Base-by-base conservation (phyloP, 495 filamentous ascomycete species). In the Hypoxylon crocopeplum region DNA sequence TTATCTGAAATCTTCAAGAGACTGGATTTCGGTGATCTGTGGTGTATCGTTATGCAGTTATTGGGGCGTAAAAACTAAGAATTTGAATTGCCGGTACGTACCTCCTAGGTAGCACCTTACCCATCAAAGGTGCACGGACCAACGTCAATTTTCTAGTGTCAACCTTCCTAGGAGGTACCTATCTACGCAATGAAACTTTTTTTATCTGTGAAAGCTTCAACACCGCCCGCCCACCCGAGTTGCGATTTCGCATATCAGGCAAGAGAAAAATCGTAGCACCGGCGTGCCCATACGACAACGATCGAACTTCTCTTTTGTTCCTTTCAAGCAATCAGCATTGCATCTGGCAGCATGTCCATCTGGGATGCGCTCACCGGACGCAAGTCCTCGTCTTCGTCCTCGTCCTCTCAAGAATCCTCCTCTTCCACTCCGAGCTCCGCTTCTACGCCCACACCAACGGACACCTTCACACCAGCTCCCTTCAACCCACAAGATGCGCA, bases 301-400 rank as follows among this genome's bases (percentile, higher is more conserved):
- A 33, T 19, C 32, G n/a, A 29, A 39, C n/a, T 42, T 38, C 20
- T 48, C 54, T 38, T 52, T 32, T 34, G 34, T 21, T 17, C 8
- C 19, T 29, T 34, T 24, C 3, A 38, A 37, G n/a, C 6, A 19
- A 32, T 10, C 29, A n/a, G 25, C 22, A 51, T 42, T 47, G 30
- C 17, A 55, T 11, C 19, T 33, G 16, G n/a, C 54, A 59, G 44
- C 54, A 91, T 91, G 89, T 82, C 87, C 20, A 84, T 94, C 72
- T 97, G 92, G 93, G 91, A 95, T 71, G 85, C 87, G 36, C 77
- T 97, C 69, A 87, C 90, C 13, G 93, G 92, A 62, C 86, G 87
- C 73, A 95, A 92, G 78, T 84, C 86, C 55, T 74, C 76, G 13
- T 84, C 86, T 54, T 74, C 76, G 13, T 77, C 79, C 7, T 72